phyloP scores from a whole-genome alignment of 2,329 filamentous ascomycete species.

The Monascus ruber region DNA sequence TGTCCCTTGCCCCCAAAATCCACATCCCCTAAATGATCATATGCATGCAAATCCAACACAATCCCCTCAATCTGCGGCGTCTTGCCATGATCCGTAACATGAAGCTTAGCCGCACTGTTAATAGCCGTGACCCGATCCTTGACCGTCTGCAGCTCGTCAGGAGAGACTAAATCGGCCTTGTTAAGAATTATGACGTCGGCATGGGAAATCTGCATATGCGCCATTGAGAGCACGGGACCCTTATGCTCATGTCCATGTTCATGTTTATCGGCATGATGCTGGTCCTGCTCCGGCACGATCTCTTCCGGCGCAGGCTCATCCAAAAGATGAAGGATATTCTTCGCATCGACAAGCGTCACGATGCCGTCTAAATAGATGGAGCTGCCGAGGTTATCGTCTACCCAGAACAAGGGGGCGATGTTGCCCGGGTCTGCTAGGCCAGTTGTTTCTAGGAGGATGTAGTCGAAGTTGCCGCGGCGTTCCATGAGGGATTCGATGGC shows the following conservation, averaged over 20 bases:
- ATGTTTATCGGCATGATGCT: constrained; percentile 42
- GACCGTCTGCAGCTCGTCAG: constrained; percentile 57
- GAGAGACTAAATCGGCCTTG: constrained; percentile 73
- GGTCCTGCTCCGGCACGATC: constrained; percentile 33
- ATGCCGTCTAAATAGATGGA: constrained; percentile 96
- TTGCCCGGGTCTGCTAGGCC: constrained; percentile 93
- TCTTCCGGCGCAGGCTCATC: constrained; percentile 50
- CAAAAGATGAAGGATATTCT: constrained; percentile 73
- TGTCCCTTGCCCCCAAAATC: constrained; percentile 67
- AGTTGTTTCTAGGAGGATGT: constrained; percentile 93
- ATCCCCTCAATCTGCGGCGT: constrained; percentile 77
- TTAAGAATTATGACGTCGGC: constrained; percentile 93
- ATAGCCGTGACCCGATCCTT: constrained; percentile 66
- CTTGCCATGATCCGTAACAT: constrained; percentile 66
- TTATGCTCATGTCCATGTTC: constrained; percentile 26
- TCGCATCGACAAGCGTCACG: constrained; percentile 88
- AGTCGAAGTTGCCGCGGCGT: constrained; percentile 86
- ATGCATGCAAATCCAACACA: constrained; percentile 81
- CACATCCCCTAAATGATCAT: constrained; percentile 58
- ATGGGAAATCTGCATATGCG: constrained; percentile 92
- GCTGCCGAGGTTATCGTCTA: constrained; percentile 89
- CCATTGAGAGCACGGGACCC: constrained; percentile 71
- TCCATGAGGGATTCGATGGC: constrained; percentile 95
- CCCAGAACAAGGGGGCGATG: constrained; percentile 91
- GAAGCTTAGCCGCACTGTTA: constrained; percentile 76